Conservation (phyloP, 495 filamentous ascomycete genomes). For the Daldinia concentrica region DNA sequence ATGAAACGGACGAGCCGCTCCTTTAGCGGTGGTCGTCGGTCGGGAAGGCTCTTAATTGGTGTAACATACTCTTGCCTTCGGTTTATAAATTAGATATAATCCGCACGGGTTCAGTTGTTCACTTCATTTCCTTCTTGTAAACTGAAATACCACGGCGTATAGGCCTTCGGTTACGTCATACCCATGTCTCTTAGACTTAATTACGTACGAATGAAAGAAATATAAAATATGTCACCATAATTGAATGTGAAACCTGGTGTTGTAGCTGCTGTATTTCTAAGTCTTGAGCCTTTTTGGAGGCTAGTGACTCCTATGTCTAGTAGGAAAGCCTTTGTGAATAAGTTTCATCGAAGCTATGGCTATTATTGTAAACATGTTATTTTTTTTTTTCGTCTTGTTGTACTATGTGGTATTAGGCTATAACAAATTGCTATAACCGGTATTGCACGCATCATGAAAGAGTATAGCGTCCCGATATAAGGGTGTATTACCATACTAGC, state of each 20-base stretch:
- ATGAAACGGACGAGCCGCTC: slow-evolving; percentile 28
- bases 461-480: no score
- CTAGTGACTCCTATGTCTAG: background rate
- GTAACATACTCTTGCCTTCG: slow-evolving; percentile 46
- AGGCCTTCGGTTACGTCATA: slow-evolving; percentile 49
- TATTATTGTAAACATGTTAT: no score
- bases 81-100: slow-evolving; percentile 46
- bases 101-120: slow-evolving; percentile 45
- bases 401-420: no score
- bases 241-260: slow-evolving; percentile 1
- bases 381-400: no score
- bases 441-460: no score
- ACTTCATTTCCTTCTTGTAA: slow-evolving; percentile 57
- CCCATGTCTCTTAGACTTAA: slow-evolving; percentile 52
- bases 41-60: slow-evolving; percentile 38
- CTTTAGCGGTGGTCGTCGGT: slow-evolving; percentile 18
- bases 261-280: background rate
- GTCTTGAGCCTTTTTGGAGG: background rate
- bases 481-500: no score
- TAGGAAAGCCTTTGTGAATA: no score
- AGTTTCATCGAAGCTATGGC: no score
- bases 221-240: slow-evolving; percentile 20
- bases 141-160: slow-evolving; percentile 50
- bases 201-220: slow-evolving; percentile 49
- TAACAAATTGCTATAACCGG: no score